These are phyloP conservation scores for Lichtheimia hyalospora DNA, from an alignment of 371 early-diverging fungal genomes.

Conservation along the genomic window DNA sequence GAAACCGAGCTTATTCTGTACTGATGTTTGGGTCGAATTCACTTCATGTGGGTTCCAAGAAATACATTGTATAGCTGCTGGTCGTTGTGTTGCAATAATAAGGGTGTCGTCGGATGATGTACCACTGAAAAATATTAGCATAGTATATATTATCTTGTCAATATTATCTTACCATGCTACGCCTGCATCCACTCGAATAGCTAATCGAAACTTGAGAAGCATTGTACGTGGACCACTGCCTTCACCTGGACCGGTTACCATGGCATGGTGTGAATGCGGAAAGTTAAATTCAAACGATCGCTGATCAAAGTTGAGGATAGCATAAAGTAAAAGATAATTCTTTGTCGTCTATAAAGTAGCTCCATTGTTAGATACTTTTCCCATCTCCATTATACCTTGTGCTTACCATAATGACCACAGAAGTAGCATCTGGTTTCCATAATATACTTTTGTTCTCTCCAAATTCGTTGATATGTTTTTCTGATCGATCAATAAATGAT, in stretches of 20 bases:
- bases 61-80: slow-evolving; percentile 47
- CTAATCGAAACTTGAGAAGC: slow-evolving; percentile 43
- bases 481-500: slow-evolving; percentile 48
- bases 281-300: slow-evolving; percentile 44
- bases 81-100: slow-evolving; percentile 42
- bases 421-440: slow-evolving; percentile 49
- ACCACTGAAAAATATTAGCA: slow-evolving; percentile 23
- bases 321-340: slow-evolving; percentile 45
- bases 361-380: neutral
- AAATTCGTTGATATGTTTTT: slow-evolving; percentile 47
- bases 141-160: neutral
- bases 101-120: slow-evolving; percentile 43
- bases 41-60: slow-evolving; percentile 52
- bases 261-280: slow-evolving; percentile 38
- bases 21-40: slow-evolving; percentile 40
- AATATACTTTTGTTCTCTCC: slow-evolving; percentile 40
- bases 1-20: slow-evolving; percentile 25
- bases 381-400: neutral
- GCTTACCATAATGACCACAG: slow-evolving; percentile 41
- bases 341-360: slow-evolving; percentile 31
- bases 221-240: slow-evolving; percentile 43
- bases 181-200: slow-evolving; percentile 52
- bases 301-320: slow-evolving; percentile 44
- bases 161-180: slow-evolving; percentile 36
- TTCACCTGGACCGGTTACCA: slow-evolving; percentile 50